A percentile compares a stretch with the other conserved stretches of the same genome.
Evolutionary conservation across 2,329 filamentous ascomycete genomes (phyloP).

Genomic region (Cytospora paraplurivora): DNA sequence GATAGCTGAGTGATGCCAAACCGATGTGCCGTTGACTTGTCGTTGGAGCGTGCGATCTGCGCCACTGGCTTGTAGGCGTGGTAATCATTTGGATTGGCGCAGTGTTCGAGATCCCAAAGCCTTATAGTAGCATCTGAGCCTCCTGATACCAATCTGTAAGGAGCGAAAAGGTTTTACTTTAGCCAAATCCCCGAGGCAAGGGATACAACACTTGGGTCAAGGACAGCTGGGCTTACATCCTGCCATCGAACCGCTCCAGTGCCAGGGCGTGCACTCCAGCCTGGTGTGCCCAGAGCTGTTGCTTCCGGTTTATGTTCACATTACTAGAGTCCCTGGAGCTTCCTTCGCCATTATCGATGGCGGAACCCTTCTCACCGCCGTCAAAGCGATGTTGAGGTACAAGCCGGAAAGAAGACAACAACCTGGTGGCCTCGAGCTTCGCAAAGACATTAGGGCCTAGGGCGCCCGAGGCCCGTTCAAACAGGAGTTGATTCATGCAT

Average conservation of each 20-base stretch:
- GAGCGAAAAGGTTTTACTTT: constrained; percentile 25
- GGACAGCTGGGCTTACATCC: constrained; percentile 56
- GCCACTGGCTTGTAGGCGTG: constrained; percentile 58
- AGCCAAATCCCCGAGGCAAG: neutral
- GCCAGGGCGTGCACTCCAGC: constrained; percentile 79
- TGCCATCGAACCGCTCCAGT: constrained; percentile 79
- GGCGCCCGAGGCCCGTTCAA: constrained; percentile 74
- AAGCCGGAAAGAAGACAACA: constrained; percentile 70
- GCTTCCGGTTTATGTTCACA: constrained; percentile 36
- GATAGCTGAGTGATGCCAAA: constrained; percentile 75
- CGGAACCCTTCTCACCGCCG: constrained; percentile 52
- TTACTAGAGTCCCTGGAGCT: constrained; percentile 18
- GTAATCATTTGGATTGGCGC: constrained; percentile 45
- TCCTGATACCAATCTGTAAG: constrained; percentile 72
- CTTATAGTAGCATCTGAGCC: constrained; percentile 83
- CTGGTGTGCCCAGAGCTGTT: constrained; percentile 65
- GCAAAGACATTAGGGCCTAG: constrained; percentile 65
- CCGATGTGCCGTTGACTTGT: constrained; percentile 49
- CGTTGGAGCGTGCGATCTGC: constrained; percentile 48
- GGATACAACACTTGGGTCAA: neutral
- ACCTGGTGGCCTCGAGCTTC: constrained; percentile 63
- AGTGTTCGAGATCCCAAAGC: constrained; percentile 81
- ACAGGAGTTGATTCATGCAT: constrained; percentile 71
- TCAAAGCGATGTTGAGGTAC: constrained; percentile 71
- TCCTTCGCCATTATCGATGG: constrained; percentile 34